phyloP scores from a whole-genome alignment of 257 asterid species.

The Ilex asprella region DNA sequence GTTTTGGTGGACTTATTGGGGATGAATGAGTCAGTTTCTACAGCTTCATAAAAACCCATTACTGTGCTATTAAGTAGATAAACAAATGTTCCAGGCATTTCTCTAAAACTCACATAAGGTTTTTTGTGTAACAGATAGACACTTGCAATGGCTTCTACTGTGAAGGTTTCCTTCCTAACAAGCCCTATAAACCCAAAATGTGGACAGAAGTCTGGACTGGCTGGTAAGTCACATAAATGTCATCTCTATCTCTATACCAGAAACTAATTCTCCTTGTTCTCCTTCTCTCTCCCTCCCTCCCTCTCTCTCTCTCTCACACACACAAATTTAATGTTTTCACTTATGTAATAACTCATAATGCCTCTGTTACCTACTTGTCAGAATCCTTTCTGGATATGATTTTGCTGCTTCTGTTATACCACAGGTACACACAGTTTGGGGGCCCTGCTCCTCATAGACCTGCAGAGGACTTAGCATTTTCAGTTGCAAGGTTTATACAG shows the following conservation, averaged over 20 bases:
- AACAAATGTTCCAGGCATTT: background rate
- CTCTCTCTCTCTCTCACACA: background rate
- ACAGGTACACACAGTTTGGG: constrained; percentile 72
- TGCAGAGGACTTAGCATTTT: constrained; percentile 81
- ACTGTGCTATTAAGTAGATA: background rate
- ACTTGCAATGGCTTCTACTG: constrained; percentile 92
- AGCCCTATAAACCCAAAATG: constrained; percentile 84
- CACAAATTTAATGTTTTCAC: background rate
- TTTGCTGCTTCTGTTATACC: background rate
- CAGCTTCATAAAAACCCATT: too few species aligned
- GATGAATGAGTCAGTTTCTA: background rate
- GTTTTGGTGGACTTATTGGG: background rate
- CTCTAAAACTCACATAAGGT: background rate
- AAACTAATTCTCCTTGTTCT: background rate
- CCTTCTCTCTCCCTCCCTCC: background rate
- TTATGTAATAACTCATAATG: background rate
- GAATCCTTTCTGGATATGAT: background rate
- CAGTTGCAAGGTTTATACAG: constrained; percentile 84
- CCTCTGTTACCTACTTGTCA: background rate
- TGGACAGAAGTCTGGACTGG: constrained; percentile 94
- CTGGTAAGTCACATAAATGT: constrained; percentile 41
- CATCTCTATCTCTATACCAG: background rate
- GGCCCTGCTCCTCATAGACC: constrained; percentile 75
- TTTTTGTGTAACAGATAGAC: constrained; percentile 50
- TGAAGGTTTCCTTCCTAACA: constrained; percentile 65